Percentiles rank a stretch among this genome's conserved stretches.
Evolutionary conservation across 306 rosid genomes (phyloP).

Genomic region (Trichosanthes cucumerina): DNA sequence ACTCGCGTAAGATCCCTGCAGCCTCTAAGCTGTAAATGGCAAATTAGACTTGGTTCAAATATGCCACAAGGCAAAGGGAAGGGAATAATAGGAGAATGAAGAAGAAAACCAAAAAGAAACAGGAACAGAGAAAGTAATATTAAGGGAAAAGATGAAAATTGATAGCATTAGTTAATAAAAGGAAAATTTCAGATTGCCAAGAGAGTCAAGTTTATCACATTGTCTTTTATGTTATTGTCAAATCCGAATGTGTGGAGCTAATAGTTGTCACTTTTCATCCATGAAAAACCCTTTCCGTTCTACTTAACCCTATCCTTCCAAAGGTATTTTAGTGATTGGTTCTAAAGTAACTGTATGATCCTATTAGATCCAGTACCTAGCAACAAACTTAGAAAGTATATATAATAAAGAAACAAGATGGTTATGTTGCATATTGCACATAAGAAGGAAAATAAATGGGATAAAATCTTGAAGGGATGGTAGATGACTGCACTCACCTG

Average conservation of each 20-base stretch:
- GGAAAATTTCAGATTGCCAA: background rate
- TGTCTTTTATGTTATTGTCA: background rate
- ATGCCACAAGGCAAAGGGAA: background rate
- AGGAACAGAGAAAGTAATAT: background rate
- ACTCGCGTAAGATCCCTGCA: constrained; percentile 76
- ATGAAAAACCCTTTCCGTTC: background rate
- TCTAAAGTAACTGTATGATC: background rate
- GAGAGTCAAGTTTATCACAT: background rate
- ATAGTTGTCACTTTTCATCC: background rate
- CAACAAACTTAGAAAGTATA: background rate
- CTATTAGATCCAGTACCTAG: background rate
- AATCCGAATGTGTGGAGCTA: background rate
- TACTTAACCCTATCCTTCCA: background rate
- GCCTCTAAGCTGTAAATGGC: constrained; percentile 60
- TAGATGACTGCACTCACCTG: constrained; percentile 37
- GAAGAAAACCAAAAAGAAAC: background rate
- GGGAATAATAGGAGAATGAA: background rate
- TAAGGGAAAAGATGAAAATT: background rate
- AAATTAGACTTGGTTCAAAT: constrained; percentile 1
- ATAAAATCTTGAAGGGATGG: background rate
- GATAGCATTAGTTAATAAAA: background rate
- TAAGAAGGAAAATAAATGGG: background rate
- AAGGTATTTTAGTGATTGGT: background rate
- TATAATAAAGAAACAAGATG: background rate
- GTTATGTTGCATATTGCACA: background rate